Evolutionary conservation across 192 early-diverging fungal genomes (phyloP).

Genomic region (Powellomyces hirtus): DNA sequence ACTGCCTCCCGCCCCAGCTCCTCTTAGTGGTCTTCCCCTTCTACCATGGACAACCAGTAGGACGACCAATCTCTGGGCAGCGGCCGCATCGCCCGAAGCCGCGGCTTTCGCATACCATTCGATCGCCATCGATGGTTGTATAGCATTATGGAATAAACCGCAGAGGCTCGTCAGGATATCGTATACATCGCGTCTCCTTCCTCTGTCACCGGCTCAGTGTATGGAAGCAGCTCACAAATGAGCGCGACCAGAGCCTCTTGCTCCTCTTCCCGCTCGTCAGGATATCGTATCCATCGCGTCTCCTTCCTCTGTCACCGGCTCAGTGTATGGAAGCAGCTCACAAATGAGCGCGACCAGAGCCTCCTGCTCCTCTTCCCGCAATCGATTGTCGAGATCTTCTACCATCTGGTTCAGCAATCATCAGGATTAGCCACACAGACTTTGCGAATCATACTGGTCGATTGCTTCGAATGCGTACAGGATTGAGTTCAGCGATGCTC

Average conservation of each 20-base stretch:
- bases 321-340: slow-evolving; percentile 47
- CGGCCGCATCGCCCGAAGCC: slow-evolving; percentile 35
- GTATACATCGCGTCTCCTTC: slow-evolving; percentile 33
- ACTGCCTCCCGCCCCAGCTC: background rate
- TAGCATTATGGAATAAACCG: too few species aligned
- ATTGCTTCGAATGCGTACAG: slow-evolving; percentile 35
- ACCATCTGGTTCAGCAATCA: slow-evolving; percentile 47
- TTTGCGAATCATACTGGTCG: background rate
- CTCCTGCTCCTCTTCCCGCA: slow-evolving; percentile 51
- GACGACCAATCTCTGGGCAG: slow-evolving; percentile 38
- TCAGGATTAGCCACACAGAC: background rate
- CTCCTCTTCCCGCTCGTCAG: slow-evolving; percentile 45
- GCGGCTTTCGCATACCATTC: slow-evolving; percentile 50
- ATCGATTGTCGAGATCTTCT: slow-evolving; percentile 72
- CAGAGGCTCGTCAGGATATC: too few species aligned
- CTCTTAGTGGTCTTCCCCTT: background rate
- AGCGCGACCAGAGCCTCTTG: slow-evolving; percentile 52
- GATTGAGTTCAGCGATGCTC: slow-evolving; percentile 60
- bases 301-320: slow-evolving; percentile 30
- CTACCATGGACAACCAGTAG: slow-evolving; percentile 20
- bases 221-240: slow-evolving; percentile 50
- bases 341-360: slow-evolving; percentile 49
- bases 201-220: slow-evolving; percentile 34
- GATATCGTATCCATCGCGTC: too few species aligned
- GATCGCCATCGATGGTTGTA: too few species aligned